Percentiles rank a stretch among this genome's conserved stretches.
These are phyloP conservation scores for Arthrobotrys entomopaga DNA, from an alignment of 2,329 filamentous ascomycete species.

Conservation along the genomic window DNA sequence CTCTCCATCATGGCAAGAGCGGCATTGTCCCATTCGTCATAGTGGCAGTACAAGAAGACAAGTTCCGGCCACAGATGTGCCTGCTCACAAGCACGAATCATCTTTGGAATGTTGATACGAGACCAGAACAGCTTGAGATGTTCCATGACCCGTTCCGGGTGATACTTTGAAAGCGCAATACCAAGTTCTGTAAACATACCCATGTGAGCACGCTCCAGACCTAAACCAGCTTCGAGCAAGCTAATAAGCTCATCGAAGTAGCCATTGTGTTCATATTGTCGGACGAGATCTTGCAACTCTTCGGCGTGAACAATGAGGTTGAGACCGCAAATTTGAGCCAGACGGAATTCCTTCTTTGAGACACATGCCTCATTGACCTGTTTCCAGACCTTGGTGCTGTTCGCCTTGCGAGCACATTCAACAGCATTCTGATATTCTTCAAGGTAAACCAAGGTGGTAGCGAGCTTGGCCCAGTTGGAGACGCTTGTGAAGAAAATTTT, in stretches of 20 bases:
- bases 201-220: slow-evolving; percentile 92
- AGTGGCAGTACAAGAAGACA: slow-evolving; percentile 97
- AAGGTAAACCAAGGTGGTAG: slow-evolving; percentile 95
- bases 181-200: slow-evolving; percentile 95
- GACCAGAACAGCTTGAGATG: slow-evolving; percentile 99
- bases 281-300: slow-evolving; percentile 89
- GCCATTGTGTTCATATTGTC: slow-evolving; percentile 94
- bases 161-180: slow-evolving; percentile 91
- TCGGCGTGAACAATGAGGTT: slow-evolving; percentile 98
- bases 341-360: slow-evolving; percentile 96
- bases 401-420: slow-evolving; percentile 96
- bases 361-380: slow-evolving; percentile 97
- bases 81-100: slow-evolving; percentile 92
- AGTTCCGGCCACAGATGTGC: slow-evolving; percentile 97
- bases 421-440: slow-evolving; percentile 97
- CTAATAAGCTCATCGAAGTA: slow-evolving; percentile 99
- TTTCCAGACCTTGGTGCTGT: slow-evolving; percentile 99
- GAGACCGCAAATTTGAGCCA: slow-evolving; percentile 97
- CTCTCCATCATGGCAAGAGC: slow-evolving; percentile 98
- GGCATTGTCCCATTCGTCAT: slow-evolving; percentile 98
- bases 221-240: slow-evolving; percentile 92
- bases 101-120: slow-evolving; percentile 96
- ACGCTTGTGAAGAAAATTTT: slow-evolving; percentile 99
- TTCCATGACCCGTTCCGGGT: slow-evolving; percentile 96
- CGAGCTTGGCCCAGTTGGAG: slow-evolving; percentile 99